Conservation (phyloP, 176 grass and related monocot species). For the Hyparrhenia diplandra region DNA sequence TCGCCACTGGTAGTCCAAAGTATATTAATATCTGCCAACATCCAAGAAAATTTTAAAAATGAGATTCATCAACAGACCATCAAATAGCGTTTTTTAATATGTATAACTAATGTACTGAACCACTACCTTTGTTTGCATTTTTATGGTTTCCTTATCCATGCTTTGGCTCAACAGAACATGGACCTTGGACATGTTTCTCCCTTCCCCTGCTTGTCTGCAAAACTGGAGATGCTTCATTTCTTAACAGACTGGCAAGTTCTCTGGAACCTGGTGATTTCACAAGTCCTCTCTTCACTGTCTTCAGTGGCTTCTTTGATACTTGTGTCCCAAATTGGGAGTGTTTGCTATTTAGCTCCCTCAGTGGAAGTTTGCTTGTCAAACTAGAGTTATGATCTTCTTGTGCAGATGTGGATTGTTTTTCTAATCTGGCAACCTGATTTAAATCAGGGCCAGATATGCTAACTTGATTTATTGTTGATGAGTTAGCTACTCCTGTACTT, state of each 20-base stretch:
- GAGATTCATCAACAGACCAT: constrained; percentile 5
- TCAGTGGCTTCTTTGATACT: constrained; percentile 25
- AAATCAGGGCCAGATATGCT: constrained; percentile 25
- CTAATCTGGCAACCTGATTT: constrained; percentile 1
- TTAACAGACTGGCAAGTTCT: constrained; percentile 50
- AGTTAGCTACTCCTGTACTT: constrained; percentile 27
- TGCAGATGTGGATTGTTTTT: constrained; percentile 21
- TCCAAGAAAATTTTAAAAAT: neutral
- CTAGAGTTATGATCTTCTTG: constrained; percentile 23
- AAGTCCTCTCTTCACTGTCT: constrained; percentile 32
- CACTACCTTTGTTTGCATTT: constrained; percentile 78
- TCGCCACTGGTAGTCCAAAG: constrained; percentile 48
- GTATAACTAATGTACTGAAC: constrained; percentile 9
- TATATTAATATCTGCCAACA: constrained; percentile 62
- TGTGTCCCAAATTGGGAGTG: constrained; percentile 25
- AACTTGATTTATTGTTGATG: constrained; percentile 29
- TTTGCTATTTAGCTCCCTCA: constrained; percentile 32
- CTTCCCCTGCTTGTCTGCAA: constrained; percentile 42
- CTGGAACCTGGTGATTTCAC: constrained; percentile 33
- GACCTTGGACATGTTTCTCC: constrained; percentile 48
- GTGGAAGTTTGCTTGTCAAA: constrained; percentile 20
- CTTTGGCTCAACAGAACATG: constrained; percentile 77
- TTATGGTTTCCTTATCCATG: constrained; percentile 62
- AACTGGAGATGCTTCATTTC: constrained; percentile 32
- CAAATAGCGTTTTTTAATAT: constrained; percentile 13